A percentile compares a stretch with the other conserved stretches of the same genome.
phyloP scores from a whole-genome alignment of 768 basidiomycete genomes.

The Lentinula lateritia region DNA sequence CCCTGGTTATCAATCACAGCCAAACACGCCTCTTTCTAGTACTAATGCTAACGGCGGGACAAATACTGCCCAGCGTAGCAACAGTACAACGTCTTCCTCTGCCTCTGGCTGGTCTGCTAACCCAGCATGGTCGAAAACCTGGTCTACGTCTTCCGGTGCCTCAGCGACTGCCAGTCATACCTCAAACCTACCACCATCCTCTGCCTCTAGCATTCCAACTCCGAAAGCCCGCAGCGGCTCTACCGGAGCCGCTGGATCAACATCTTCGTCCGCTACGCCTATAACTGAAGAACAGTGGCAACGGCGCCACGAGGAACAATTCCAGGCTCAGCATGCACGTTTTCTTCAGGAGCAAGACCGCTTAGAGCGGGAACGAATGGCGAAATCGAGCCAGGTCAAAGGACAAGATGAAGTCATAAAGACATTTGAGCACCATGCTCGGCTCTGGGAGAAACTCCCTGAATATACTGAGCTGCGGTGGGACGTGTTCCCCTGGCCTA shows the following conservation, averaged over 20 bases:
- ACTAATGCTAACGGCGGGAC: slow-evolving; percentile 14
- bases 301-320: slow-evolving; percentile 59
- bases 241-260: slow-evolving; percentile 17
- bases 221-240: slow-evolving; percentile 22
- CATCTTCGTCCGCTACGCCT: slow-evolving; percentile 17
- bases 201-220: slow-evolving; percentile 18
- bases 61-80: slow-evolving; percentile 14
- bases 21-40: slow-evolving; percentile 14
- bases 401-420: slow-evolving; percentile 52
- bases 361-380: slow-evolving; percentile 38
- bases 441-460: slow-evolving; percentile 49
- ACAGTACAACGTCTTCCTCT: slow-evolving; percentile 20
- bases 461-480: slow-evolving; percentile 43
- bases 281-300: slow-evolving; percentile 47
- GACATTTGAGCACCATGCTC: slow-evolving; percentile 57
- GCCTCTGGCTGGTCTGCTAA: slow-evolving; percentile 16
- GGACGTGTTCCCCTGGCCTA: slow-evolving; percentile 73
- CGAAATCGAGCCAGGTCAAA: slow-evolving; percentile 31
- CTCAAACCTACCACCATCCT: slow-evolving; percentile 18
- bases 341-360: slow-evolving; percentile 67
- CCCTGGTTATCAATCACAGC: slow-evolving; percentile 10
- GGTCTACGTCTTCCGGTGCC: slow-evolving; percentile 21
- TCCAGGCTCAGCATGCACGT: slow-evolving; percentile 59
- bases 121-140: slow-evolving; percentile 13
- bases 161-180: slow-evolving; percentile 20